phyloP scores from a whole-genome alignment of 2,329 filamentous ascomycete genomes.

The Sclerotinia spermophila region DNA sequence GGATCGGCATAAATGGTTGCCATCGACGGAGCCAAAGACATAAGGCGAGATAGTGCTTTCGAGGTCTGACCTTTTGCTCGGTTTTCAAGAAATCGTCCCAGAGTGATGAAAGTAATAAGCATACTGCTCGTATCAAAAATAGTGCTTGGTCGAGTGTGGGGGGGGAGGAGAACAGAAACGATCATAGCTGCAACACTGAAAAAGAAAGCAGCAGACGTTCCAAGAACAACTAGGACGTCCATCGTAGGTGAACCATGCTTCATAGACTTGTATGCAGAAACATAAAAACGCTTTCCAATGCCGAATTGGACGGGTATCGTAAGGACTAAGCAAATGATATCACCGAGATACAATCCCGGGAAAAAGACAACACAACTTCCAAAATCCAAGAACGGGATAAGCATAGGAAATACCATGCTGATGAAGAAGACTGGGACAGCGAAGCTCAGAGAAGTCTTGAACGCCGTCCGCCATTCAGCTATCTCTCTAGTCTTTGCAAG shows the following conservation, averaged over 20 bases:
- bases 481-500: conserved; percentile 96
- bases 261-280: conserved; percentile 88
- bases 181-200: conserved; percentile 88
- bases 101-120: conserved; percentile 91
- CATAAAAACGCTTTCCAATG: conserved; percentile 89
- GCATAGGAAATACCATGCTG: conserved; percentile 93
- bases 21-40: conserved; percentile 96
- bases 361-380: conserved; percentile 61
- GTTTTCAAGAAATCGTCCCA: conserved; percentile 91
- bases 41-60: conserved; percentile 84
- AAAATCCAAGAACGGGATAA: conserved; percentile 70
- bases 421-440: conserved; percentile 88
- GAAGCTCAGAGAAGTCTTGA: conserved; percentile 73
- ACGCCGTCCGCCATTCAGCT: conserved; percentile 82
- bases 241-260: conserved; percentile 91
- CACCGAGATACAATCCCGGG: conserved; percentile 80
- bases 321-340: conserved; percentile 75
- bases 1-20: conserved; percentile 94
- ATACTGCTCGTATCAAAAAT: conserved; percentile 98
- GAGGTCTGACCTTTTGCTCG: conserved; percentile 94
- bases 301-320: conserved; percentile 96
- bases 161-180: conserved; percentile 70
- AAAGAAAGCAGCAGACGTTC: conserved; percentile 93
- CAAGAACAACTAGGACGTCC: conserved; percentile 92
- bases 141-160: conserved; percentile 77